phyloP scores from a whole-genome alignment of 345 rosid species.

The Gossypium sturtianum region DNA sequence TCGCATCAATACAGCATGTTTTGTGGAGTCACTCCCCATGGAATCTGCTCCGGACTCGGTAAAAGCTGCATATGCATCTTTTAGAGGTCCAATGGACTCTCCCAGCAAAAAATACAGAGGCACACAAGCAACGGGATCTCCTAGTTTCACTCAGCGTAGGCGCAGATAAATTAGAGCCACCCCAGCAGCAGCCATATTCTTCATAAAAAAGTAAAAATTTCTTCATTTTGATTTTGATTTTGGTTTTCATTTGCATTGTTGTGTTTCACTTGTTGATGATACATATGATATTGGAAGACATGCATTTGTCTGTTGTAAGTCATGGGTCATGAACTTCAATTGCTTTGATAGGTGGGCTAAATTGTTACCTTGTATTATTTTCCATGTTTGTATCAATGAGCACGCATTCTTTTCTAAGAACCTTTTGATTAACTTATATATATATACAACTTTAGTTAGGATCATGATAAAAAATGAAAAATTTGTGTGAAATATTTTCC shows the following conservation, averaged over 20 bases:
- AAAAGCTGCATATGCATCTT: conserved; percentile 54
- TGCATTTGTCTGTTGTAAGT: background rate
- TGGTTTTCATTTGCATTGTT: background rate
- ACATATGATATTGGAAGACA: background rate
- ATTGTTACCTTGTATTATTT: background rate
- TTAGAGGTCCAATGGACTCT: conserved; percentile 62
- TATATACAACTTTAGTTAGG: background rate
- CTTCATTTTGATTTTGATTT: background rate
- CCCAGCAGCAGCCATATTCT: background rate
- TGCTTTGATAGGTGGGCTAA: background rate
- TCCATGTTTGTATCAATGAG: background rate
- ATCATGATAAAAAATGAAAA: background rate
- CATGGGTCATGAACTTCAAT: background rate
- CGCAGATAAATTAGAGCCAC: conserved; percentile 35
- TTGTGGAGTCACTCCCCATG: conserved; percentile 57
- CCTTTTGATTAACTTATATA: background rate
- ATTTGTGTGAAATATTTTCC: background rate
- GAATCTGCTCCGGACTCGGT: conserved; percentile 64
- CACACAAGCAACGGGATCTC: conserved; percentile 48
- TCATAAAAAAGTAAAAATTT: background rate
- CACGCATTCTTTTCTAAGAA: background rate
- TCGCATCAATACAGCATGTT: conserved; percentile 88
- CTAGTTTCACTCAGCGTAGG: conserved; percentile 49
- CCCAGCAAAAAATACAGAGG: conserved; percentile 52
- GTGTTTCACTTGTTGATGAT: background rate